Base-by-base conservation (phyloP, 495 filamentous ascomycete genomes). In the Penicillium verhagenii region DNA sequence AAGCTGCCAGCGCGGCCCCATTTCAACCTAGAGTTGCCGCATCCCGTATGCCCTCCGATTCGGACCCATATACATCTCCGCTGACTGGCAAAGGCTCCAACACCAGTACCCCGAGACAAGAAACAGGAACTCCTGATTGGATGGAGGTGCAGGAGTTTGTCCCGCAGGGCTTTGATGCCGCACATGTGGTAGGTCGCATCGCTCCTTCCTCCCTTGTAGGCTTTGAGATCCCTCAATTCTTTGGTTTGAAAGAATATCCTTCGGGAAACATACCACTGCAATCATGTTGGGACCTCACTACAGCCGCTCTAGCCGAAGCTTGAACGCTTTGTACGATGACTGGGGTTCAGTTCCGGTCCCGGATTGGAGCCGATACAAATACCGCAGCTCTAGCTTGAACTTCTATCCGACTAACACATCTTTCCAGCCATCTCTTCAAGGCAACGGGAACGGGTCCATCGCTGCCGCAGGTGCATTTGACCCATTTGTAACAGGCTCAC, bases 1-100 rank as follows among this genome's bases (percentile, higher is more conserved):
- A 92, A 70, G 86, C 89, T 53, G 95, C 87, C 2, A 91, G 78
- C 71, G 94, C 94, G n/a, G 88, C 90, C 46, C 87, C 91, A 10
- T 98, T 98, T 60, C 96, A 91, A 35, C 94, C 94, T 16, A 80
- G 77, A 61, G 69, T 63, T 49, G 52, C 70, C 19, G 63, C 69
- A 55, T 73, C 76, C 60, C 75, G 77, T 77, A 72, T 52, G 71
- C 29, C 60, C 35, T 45, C 61, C 38, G 23, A 29, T n/a, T 25
- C 43, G 29, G 33, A 37, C 8, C 42, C 42, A 45, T 38, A 9
- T 40, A 25, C 20, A 33, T 51, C n/a, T 38, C 28, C 37, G 56
- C 72, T 77, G 63, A 78, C 64, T 29, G 49, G 29, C 43, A 29
- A 61, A 76, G 74, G 74, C 39, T 77, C 74, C 16, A 75, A 73